Percentiles rank a stretch among this genome's conserved stretches.
These are phyloP conservation scores for Aspergillus egyptiacus DNA, from an alignment of 495 filamentous ascomycete species.

Conservation along the genomic window DNA sequence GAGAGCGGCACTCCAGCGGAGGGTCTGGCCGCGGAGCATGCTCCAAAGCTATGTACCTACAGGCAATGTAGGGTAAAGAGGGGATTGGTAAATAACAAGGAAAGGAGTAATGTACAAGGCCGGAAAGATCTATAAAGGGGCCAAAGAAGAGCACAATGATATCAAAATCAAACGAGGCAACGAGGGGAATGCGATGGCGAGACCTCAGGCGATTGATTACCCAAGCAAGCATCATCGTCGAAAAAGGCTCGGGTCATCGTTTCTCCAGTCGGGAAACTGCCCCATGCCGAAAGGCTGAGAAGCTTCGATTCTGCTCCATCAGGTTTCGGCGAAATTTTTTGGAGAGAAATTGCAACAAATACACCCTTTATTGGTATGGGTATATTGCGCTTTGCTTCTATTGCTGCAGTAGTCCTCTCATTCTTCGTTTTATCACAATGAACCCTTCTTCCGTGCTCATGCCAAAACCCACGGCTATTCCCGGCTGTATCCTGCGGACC, in stretches of 20 bases:
- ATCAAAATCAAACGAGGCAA: conserved; percentile 7
- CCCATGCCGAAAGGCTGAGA: conserved; percentile 28
- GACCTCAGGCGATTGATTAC: conserved; percentile 25
- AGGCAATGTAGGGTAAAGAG: not conserved
- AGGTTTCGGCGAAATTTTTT: conserved; percentile 11
- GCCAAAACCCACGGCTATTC: conserved; percentile 43
- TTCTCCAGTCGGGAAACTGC: conserved; percentile 31
- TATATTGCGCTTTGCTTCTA: conserved; percentile 1
- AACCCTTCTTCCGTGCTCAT: conserved; percentile 37
- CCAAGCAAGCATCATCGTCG: conserved; percentile 35
- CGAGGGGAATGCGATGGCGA: conserved; percentile 16
- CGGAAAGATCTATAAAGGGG: conserved; percentile 2
- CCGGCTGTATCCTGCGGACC: conserved; percentile 39
- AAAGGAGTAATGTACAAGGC: conserved; percentile 8
- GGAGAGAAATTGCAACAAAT: not conserved
- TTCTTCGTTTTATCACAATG: conserved; percentile 23
- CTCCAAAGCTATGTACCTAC: conserved; percentile 24
- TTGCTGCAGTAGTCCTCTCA: not conserved
- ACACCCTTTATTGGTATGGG: conserved; percentile 6
- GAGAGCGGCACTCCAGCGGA: conserved; percentile 53
- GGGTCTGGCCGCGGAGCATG: conserved; percentile 50
- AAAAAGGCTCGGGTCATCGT: conserved; percentile 15
- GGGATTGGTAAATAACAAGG: not conserved
- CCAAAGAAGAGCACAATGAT: conserved; percentile 12
- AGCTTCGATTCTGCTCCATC: conserved; percentile 29